A percentile compares a stretch with the other conserved stretches of the same genome.
Evolutionary conservation across 768 basidiomycete genomes (phyloP).

Genomic region (Mycena chlorophos): DNA sequence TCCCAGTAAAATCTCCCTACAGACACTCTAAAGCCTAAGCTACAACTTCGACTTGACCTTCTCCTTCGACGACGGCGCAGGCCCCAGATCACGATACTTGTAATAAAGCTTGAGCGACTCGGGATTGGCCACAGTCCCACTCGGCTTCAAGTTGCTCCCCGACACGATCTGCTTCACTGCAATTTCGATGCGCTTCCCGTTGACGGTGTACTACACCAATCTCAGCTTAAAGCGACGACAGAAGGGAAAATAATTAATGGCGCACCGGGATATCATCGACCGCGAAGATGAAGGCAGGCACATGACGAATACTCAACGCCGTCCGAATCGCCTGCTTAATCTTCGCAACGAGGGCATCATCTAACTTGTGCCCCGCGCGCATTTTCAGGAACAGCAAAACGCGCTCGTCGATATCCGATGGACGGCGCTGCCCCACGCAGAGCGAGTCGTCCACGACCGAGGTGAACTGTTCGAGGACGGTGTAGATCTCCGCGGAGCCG

Average conservation of each 20-base stretch:
- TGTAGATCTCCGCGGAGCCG: slow-evolving; percentile 81
- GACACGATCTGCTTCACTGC: slow-evolving; percentile 78
- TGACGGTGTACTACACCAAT: slow-evolving; percentile 62
- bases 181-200: slow-evolving; percentile 79
- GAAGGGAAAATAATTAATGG: slow-evolving; percentile 10
- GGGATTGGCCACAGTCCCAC: slow-evolving; percentile 75
- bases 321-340: slow-evolving; percentile 60
- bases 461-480: slow-evolving; percentile 60
- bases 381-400: slow-evolving; percentile 78
- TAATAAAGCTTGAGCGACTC: slow-evolving; percentile 65
- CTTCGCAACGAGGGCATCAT: slow-evolving; percentile 40
- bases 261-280: slow-evolving; percentile 68
- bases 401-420: slow-evolving; percentile 66
- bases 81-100: slow-evolving; percentile 56
- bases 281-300: slow-evolving; percentile 68
- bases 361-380: slow-evolving; percentile 47
- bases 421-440: slow-evolving; percentile 69
- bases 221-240: not conserved
- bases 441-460: slow-evolving; percentile 62
- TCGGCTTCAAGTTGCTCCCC: slow-evolving; percentile 62
- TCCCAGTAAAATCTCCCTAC: no score
- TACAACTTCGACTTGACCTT: slow-evolving; percentile 14
- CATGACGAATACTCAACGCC: slow-evolving; percentile 70
- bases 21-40: no score
- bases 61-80: not conserved